Percentiles rank a stretch among this genome's conserved stretches.
These are phyloP conservation scores for Saccharomyces hybrid DNA, from an alignment of 1,139 yeast genomes.

Conservation along the genomic window DNA sequence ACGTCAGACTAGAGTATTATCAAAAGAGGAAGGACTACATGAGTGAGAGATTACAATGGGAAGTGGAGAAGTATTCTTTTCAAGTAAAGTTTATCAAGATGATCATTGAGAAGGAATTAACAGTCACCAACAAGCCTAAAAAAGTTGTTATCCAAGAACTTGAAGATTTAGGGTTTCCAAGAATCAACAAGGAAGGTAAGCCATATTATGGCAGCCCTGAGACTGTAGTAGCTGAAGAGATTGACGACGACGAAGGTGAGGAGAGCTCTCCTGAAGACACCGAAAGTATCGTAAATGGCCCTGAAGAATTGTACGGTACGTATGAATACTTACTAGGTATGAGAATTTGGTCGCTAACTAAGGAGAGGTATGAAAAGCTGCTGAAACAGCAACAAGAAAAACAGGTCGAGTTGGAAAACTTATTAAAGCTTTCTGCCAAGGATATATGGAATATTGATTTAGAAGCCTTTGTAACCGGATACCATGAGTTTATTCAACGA, in stretches of 20 bases:
- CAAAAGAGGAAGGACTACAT: slow-evolving; percentile 83
- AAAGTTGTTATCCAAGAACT: slow-evolving; percentile 56
- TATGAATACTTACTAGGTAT: slow-evolving; percentile 74
- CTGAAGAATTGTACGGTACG: slow-evolving; percentile 41
- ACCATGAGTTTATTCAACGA: slow-evolving; percentile 54
- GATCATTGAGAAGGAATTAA: slow-evolving; percentile 68
- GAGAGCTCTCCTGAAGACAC: slow-evolving; percentile 31
- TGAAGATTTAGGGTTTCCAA: slow-evolving; percentile 58
- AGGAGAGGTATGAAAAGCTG: slow-evolving; percentile 77
- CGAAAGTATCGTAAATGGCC: slow-evolving; percentile 28
- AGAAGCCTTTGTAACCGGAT: slow-evolving; percentile 58
- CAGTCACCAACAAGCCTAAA: slow-evolving; percentile 69
- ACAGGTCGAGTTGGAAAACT: slow-evolving; percentile 59
- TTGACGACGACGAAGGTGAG: slow-evolving; percentile 34
- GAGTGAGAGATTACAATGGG: slow-evolving; percentile 62
- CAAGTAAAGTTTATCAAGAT: slow-evolving; percentile 90
- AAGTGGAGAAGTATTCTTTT: slow-evolving; percentile 61
- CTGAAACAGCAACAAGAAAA: slow-evolving; percentile 63
- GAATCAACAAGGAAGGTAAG: slow-evolving; percentile 61
- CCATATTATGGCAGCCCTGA: slow-evolving; percentile 39
- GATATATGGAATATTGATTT: slow-evolving; percentile 84
- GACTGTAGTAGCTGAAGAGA: slow-evolving; percentile 32
- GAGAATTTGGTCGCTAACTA: slow-evolving; percentile 90
- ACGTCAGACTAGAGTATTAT: slow-evolving; percentile 78
- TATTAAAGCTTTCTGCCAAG: slow-evolving; percentile 67